Evolutionary conservation across 1,284 basidiomycete species (phyloP).

Genomic region (Pisolithus thermaeus): DNA sequence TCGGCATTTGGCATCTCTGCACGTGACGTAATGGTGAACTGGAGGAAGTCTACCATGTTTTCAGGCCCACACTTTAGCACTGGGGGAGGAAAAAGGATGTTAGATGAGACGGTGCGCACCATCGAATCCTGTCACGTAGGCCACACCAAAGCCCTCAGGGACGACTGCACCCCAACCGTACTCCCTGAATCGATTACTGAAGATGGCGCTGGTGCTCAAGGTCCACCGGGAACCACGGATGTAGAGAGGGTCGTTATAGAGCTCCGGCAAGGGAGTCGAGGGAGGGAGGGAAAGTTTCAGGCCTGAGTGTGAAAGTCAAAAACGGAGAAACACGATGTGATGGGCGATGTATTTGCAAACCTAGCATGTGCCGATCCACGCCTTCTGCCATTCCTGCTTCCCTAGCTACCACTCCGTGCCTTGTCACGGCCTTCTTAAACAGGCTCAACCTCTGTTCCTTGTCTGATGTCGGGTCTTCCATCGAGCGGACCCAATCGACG

Average conservation of each 20-base stretch:
- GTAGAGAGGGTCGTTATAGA: conserved; percentile 73
- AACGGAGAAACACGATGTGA: conserved; percentile 1
- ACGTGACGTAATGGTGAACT: conserved; percentile 77
- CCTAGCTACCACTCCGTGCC: conserved; percentile 67
- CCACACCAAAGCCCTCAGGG: conserved; percentile 73
- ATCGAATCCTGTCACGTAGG: conserved; percentile 73
- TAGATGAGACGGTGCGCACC: conserved; percentile 30
- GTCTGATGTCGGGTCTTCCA: conserved; percentile 48
- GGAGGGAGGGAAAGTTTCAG: conserved; percentile 59
- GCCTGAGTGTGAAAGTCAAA: conserved; percentile 35
- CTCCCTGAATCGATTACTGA: conserved; percentile 71
- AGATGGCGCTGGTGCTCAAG: conserved; percentile 83
- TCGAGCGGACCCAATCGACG: conserved; percentile 68
- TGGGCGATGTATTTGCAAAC: conserved; percentile 32
- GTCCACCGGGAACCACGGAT: conserved; percentile 64
- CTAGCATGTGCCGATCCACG: conserved; percentile 80
- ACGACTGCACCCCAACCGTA: conserved; percentile 91
- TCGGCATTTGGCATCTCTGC: conserved; percentile 68
- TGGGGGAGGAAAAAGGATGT: neutral
- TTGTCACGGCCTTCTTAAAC: conserved; percentile 63
- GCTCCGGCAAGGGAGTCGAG: conserved; percentile 55
- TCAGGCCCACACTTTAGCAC: neutral
- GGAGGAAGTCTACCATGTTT: conserved; percentile 52
- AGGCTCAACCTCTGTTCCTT: conserved; percentile 47
- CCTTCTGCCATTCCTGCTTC: conserved; percentile 70